Conservation (phyloP, 129 eudicot genomes). For the Cynara cardunculus region DNA sequence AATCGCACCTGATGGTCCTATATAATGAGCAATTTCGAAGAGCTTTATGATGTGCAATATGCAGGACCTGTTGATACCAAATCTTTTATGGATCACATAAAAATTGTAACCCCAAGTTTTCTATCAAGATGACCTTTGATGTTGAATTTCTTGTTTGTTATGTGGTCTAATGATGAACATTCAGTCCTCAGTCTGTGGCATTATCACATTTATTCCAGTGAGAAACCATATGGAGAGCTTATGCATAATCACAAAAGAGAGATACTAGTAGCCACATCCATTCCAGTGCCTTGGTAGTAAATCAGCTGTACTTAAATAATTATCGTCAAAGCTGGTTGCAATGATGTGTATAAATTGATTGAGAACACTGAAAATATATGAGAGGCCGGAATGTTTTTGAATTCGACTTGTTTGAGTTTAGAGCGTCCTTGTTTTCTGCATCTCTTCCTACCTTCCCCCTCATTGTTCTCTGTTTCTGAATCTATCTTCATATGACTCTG, state of each 20-base stretch:
- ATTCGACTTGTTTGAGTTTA: neutral
- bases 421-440: neutral
- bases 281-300: neutral
- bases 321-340: neutral
- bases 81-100: neutral
- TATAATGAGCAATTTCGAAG: neutral
- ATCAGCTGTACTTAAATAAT: neutral
- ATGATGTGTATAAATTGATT: neutral
- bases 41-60: conserved; percentile 7
- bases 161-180: neutral
- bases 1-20: neutral
- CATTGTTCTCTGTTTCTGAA: neutral
- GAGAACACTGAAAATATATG: neutral
- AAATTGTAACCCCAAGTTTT: neutral
- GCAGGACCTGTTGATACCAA: neutral
- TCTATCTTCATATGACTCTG: neutral
- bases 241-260: conserved; percentile 1
- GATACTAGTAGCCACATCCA: neutral
- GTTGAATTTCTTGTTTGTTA: neutral
- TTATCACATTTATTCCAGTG: neutral
- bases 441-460: neutral
- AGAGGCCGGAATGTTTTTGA: neutral
- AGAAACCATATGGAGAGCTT: neutral
- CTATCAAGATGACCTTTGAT: neutral
- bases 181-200: conserved; percentile 3